These are phyloP conservation scores for Tuctoria greenei DNA, from an alignment of 176 grass and related monocot genomes.

Conservation along the genomic window DNA sequence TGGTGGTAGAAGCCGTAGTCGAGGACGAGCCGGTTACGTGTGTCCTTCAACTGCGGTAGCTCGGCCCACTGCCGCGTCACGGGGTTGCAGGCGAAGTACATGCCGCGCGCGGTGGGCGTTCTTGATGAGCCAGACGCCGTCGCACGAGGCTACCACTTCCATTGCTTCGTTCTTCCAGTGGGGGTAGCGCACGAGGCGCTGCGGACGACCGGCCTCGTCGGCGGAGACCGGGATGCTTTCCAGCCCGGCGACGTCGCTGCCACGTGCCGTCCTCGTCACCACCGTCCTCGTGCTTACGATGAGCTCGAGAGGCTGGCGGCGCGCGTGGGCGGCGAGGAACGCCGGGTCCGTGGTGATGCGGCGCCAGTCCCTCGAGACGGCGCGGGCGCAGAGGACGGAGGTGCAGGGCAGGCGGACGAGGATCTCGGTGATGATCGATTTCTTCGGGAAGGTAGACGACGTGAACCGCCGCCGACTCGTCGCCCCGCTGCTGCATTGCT, in stretches of 20 bases:
- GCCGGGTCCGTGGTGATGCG: background rate
- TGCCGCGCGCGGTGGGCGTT: rapidly evolving
- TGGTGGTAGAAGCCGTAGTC: background rate
- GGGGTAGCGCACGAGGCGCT: no score
- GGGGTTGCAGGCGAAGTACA: background rate
- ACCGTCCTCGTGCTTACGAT: background rate
- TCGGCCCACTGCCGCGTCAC: background rate
- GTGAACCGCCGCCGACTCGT: no score
- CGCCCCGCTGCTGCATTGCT: no score
- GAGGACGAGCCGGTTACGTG: no score
- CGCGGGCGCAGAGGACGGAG: no score
- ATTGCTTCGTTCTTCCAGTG: no score
- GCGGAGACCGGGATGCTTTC: no score
- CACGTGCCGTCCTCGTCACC: no score
- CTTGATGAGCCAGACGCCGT: background rate
- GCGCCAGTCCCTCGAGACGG: background rate
- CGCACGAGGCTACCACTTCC: background rate
- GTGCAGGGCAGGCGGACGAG: background rate
- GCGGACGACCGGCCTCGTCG: no score
- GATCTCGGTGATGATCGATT: background rate
- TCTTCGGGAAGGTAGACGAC: background rate
- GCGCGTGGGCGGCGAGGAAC: background rate
- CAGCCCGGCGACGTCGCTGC: no score
- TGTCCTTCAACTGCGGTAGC: background rate
- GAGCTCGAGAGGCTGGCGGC: background rate